These are phyloP conservation scores for Pichia exigua DNA, from an alignment of 805 yeast genomes.

Conservation along the genomic window DNA sequence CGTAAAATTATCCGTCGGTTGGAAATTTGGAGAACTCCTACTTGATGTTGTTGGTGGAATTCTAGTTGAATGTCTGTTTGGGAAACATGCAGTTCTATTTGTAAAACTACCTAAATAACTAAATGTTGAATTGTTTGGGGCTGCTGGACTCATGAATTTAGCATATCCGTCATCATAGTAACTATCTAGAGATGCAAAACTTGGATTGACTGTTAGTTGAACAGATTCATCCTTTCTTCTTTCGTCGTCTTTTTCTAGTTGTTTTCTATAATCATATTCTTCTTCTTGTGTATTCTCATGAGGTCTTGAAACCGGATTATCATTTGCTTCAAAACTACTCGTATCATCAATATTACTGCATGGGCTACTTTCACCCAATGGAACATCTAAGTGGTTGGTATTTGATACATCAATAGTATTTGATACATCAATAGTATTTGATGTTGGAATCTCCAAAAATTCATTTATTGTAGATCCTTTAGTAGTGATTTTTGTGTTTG, in stretches of 20 bases:
- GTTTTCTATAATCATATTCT: slow-evolving; percentile 19
- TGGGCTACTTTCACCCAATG: background rate
- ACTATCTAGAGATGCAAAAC: slow-evolving; percentile 73
- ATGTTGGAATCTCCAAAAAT: background rate
- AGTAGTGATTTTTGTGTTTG: background rate
- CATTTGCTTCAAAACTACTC: background rate
- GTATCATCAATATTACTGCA: background rate
- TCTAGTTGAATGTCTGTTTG: background rate
- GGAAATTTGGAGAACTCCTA: slow-evolving; percentile 1
- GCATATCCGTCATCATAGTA: slow-evolving; percentile 33
- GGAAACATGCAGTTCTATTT: background rate
- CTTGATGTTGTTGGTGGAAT: background rate
- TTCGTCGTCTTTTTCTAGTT: slow-evolving; percentile 10
- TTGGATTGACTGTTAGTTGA: slow-evolving; percentile 40
- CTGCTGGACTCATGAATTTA: slow-evolving; percentile 6
- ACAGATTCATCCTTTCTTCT: slow-evolving; percentile 2
- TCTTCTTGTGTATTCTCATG: background rate
- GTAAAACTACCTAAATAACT: slow-evolving; percentile 1
- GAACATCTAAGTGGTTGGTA: background rate
- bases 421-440: background rate
- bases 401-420: background rate
- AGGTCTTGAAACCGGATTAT: background rate
- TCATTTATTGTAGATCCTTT: background rate
- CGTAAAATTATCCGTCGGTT: background rate
- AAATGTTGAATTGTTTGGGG: background rate